Base-by-base conservation (phyloP, 2,329 filamentous ascomycete genomes). In the Hymenoscyphus occultus region DNA sequence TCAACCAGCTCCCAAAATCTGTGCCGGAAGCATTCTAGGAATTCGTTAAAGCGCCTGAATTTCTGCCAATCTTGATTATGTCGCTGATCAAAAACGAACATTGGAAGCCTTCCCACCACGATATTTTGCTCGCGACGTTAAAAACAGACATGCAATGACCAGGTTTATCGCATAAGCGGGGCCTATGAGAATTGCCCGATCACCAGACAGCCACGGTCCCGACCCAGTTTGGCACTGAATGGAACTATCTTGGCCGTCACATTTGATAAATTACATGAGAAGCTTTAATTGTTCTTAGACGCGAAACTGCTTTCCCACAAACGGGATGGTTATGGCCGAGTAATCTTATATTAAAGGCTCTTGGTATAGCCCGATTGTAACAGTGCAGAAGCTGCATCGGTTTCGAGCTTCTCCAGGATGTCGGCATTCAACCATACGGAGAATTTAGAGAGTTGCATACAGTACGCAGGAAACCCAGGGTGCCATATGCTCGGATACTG, bases 131-230 rank as follows among this genome's bases (percentile, higher is more conserved):
- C 22, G 19, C 45, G 45, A 51, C 45, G 45, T 28, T n/a, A 22
- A 51, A 63, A 59, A 42, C 54, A 63, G 61, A 39, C 40, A 14
- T 51, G 61, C 56, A 22, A 57, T 62, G 35, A 61, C 59, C 42
- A 32, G 54, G 51, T 57, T 42, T 45, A 22, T 28, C 56, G 45
- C 45, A 51, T 51, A 51, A 51, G n/a, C 45, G 45, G 45, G 45
- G 48, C 61, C 56, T 22, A 32, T 60, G 58, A 61, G 9, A 64
- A 66, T 63, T 64, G 54, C 56, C 65, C 65, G 65, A 64, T 32
- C 19, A 19, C 45, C 19, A 51, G 56, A 60, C 62, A 35, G 56
- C 28, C 57, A 56, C 32, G 12, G 9, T 5, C 35, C 48, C 35
- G 31, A n/a, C n/a, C n/a, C 28, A 19, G 16, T 48, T 39, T 58